Base-by-base conservation (phyloP, 108 stramenopile genomes). In the Skeletonema grethae region DNA sequence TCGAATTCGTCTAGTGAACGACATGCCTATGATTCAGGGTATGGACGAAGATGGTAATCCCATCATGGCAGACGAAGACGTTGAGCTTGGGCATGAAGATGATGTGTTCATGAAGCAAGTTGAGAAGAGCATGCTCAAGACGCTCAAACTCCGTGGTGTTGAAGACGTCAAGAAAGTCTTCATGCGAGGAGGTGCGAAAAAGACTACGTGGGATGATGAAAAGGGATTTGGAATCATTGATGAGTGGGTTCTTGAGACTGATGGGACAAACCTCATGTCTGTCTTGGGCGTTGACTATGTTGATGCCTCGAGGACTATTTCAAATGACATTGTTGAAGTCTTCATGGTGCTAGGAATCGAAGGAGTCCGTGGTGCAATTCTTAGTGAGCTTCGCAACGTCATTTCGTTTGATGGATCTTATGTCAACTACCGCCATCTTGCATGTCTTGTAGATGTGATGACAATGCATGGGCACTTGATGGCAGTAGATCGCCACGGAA, bases 401-500 rank as follows among this genome's bases (percentile, higher is more conserved):
- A 94, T 96, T 63, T 90, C 88, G 56, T 98, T 98, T 71, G 99
- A 99, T 76, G 97, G 97, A 61, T 95, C 96, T 7, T 99, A 99
- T 82, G 97, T 99, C 22, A 99, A 99, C 70, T 98, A 99, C 77
- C 96, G 99, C 55, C 99, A 99, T 75, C 71, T 99, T 69, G 92
- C 97, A n/a, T 89, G 92, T 58, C 88, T 99, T 12, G 96, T 97
- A 24, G 99, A 99, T 77, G 95, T 94, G 9, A 99, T 99, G 99
- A 98, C 98, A 7, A 96, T 97, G 90, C 92, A 97, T 48, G 99
- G 99, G 0, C 88, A 96, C 64, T 84, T 99, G 38, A 96, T 95
- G 92, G 97, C 99, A 30, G 94, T 99, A 63, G 95, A 97, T 65
- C 90, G 99, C 46, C 99, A 99, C 72, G 99, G 99, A 30, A 99